A percentile compares a stretch with the other conserved stretches of the same genome.
Evolutionary conservation across 768 basidiomycete species (phyloP).

Genomic region (Suillus discolor): DNA sequence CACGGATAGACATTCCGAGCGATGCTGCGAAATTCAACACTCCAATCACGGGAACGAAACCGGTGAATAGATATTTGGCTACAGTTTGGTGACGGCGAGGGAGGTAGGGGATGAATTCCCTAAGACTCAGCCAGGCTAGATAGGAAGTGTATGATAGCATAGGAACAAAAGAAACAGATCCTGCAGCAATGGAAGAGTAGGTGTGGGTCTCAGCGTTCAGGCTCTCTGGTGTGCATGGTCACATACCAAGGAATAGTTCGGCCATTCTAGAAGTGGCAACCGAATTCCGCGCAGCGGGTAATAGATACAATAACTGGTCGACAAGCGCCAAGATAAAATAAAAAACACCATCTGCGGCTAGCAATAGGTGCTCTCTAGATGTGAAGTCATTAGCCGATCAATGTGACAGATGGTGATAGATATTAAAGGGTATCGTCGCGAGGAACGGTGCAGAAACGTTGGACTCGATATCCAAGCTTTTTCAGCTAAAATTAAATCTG

Average conservation of each 20-base stretch:
- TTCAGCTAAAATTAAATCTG: neutral
- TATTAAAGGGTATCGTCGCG: neutral
- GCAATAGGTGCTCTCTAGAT: constrained; percentile 55
- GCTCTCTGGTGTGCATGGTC: neutral
- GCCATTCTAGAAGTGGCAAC: constrained; percentile 50
- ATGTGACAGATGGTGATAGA: neutral
- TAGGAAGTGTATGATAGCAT: constrained; percentile 64
- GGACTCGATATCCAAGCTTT: neutral
- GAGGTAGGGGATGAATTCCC: constrained; percentile 53
- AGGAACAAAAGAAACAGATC: constrained; percentile 62
- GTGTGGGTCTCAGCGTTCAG: neutral
- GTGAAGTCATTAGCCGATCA: neutral
- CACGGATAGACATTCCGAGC: constrained; percentile 62
- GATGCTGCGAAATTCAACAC: constrained; percentile 63
- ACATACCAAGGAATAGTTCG: constrained; percentile 65
- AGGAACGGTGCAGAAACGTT: constrained; percentile 14
- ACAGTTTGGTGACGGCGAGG: constrained; percentile 51
- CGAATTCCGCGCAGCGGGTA: constrained; percentile 52
- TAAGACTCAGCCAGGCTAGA: constrained; percentile 57
- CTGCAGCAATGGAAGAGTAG: constrained; percentile 25
- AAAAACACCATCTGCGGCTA: constrained; percentile 62
- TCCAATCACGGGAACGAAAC: constrained; percentile 59
- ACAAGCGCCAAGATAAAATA: constrained; percentile 62
- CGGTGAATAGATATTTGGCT: constrained; percentile 45
- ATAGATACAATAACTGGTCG: constrained; percentile 59